Base-by-base conservation (phyloP, 2,329 filamentous ascomycete genomes). In the Phialophora chinensis region DNA sequence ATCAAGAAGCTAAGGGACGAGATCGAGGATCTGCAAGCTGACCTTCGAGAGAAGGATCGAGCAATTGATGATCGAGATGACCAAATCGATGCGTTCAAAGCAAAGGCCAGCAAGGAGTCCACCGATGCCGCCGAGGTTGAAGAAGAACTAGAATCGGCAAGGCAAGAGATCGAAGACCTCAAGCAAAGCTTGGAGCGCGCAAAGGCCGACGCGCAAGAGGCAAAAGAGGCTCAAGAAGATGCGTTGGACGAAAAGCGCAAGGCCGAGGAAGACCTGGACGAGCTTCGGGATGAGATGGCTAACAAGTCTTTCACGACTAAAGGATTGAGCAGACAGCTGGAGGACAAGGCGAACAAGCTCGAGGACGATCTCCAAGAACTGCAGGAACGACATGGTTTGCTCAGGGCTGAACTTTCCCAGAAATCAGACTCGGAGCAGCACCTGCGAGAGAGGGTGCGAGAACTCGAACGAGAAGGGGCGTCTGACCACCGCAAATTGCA, bases 221-320 rank as follows among this genome's bases (percentile, higher is more conserved):
- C 79, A 4, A 75, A 83, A 80, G 60, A 85, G 81, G 74, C 76
- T 80, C 50, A 73, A 49, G 73, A 78, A 67, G 81, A 85, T 52
- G 83, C 86, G 3, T 77, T 83, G 20, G 83, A 88, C 57, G 80
- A 83, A 73, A 79, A 82, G 74, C 75, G 82, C 67, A 78, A 78
- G 47, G 82, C 81, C 8, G 82, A 85, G 66, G 81, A 86, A 68
- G 83, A 88, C 63, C 79, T 89, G 1, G 83, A 85, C 58, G 82
- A 86, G 63, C 82, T 93, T 27, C 90, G 91, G 68, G 89, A 91
- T 62, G 91, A 93, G 73, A 87, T 93, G 84, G 85, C 90, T 25
- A 89, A 93, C 78, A 93, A 92, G 72, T 93, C 91, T 0, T 85
- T 92, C 44, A 87, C 87, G 61, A 91, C 90, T 12, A 92, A 91